These are phyloP conservation scores for Eucalyptus marginata DNA, from an alignment of 345 rosid genomes.

Conservation along the genomic window DNA sequence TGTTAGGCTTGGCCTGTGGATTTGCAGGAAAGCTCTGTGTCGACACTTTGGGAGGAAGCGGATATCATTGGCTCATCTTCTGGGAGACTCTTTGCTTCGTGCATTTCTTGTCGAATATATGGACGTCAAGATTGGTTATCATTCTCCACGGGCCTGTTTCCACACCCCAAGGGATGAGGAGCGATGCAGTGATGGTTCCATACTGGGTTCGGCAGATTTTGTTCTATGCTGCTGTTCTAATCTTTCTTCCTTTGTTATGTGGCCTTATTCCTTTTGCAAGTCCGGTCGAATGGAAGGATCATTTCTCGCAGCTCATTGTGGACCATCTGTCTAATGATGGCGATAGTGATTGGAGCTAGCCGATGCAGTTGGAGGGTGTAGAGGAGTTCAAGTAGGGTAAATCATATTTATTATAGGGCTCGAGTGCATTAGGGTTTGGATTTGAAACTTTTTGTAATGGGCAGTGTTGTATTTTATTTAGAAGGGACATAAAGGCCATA, in stretches of 20 bases:
- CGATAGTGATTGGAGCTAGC: not conserved
- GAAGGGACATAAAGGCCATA: not conserved
- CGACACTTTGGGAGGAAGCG: conserved; percentile 77
- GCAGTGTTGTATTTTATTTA: not conserved
- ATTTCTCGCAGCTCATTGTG: conserved; percentile 12
- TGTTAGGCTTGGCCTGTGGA: conserved; percentile 66
- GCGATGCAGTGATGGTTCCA: conserved; percentile 14
- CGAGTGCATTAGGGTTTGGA: not conserved
- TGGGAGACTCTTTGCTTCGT: conserved; percentile 71
- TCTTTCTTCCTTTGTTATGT: conserved; percentile 47
- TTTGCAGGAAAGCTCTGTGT: conserved; percentile 69
- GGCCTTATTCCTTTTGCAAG: conserved; percentile 67
- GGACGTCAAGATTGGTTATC: conserved; percentile 21
- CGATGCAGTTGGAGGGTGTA: not conserved
- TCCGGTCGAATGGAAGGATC: conserved; percentile 56
- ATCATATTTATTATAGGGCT: not conserved
- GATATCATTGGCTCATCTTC: conserved; percentile 51
- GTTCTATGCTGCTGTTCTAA: conserved; percentile 19
- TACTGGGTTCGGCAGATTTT: conserved; percentile 50
- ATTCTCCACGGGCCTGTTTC: conserved; percentile 44
- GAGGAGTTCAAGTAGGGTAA: not conserved
- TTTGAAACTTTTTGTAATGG: not conserved
- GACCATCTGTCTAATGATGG: not conserved
- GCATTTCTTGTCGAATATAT: conserved; percentile 51
- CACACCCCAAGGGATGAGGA: conserved; percentile 5